Evolutionary conservation across 192 early-diverging fungal species (phyloP).

Genomic region (Coemansia sp.): DNA sequence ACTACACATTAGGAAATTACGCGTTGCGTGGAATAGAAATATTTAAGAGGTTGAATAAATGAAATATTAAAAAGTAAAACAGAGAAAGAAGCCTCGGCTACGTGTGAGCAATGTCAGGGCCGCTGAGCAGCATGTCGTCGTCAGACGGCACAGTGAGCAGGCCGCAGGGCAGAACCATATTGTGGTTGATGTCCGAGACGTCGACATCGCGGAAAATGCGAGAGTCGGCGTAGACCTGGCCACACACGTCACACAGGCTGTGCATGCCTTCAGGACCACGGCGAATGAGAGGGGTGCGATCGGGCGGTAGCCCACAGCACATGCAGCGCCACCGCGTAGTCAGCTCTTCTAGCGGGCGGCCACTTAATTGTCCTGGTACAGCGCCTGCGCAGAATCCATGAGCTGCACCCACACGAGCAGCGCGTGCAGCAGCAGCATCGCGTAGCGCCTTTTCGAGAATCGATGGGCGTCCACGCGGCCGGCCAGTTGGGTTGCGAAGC

Average conservation of each 20-base stretch:
- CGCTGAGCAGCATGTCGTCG: background rate
- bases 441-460: slow-evolving; percentile 53
- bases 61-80: slow-evolving; percentile 5
- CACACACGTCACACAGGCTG: slow-evolving; percentile 47
- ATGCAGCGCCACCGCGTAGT: slow-evolving; percentile 45
- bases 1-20: too few species aligned
- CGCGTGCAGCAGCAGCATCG: slow-evolving; percentile 32
- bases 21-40: too few species aligned
- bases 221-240: slow-evolving; percentile 17
- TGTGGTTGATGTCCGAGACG: slow-evolving; percentile 20
- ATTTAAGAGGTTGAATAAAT: background rate
- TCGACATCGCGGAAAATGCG: slow-evolving; percentile 26
- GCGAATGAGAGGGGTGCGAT: slow-evolving; percentile 44
- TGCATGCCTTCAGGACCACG: slow-evolving; percentile 53
- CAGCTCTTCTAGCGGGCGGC: slow-evolving; percentile 48
- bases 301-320: slow-evolving; percentile 44
- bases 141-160: background rate
- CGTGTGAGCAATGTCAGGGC: background rate
- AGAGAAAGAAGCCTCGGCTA: background rate
- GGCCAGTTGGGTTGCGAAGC: slow-evolving; percentile 50
- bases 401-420: slow-evolving; percentile 4
- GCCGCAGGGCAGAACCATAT: slow-evolving; percentile 31
- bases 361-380: slow-evolving; percentile 23
- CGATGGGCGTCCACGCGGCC: slow-evolving; percentile 49
- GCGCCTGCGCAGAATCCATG: slow-evolving; percentile 15